phyloP scores from a whole-genome alignment of 768 basidiomycete genomes.

The Podaxis sp. region DNA sequence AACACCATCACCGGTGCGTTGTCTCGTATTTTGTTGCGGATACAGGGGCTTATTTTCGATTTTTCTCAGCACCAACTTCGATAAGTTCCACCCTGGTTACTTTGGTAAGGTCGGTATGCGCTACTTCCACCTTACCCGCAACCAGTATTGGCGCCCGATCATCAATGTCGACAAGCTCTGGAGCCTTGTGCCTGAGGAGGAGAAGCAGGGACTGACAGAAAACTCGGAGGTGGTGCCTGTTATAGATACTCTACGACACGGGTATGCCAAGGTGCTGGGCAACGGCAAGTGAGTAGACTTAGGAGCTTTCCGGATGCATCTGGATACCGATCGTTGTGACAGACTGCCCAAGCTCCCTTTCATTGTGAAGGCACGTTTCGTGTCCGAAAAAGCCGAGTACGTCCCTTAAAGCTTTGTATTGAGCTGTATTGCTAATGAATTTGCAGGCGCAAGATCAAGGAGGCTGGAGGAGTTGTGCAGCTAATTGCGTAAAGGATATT shows the following conservation, averaged over 20 bases:
- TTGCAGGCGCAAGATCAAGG: constrained; percentile 73
- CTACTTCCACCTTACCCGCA: constrained; percentile 92
- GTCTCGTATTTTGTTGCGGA: not conserved
- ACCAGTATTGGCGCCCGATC: constrained; percentile 86
- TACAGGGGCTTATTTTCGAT: constrained; percentile 3
- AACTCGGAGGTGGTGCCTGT: constrained; percentile 87
- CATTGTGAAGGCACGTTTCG: constrained; percentile 98
- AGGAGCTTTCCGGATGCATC: not conserved
- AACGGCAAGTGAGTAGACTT: constrained; percentile 71
- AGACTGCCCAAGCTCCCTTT: constrained; percentile 88
- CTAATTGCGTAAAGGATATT: constrained; percentile 69
- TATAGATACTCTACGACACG: constrained; percentile 79
- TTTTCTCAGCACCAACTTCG: constrained; percentile 79
- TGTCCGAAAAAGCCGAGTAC: constrained; percentile 81
- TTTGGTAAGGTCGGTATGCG: constrained; percentile 99
- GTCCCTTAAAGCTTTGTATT: constrained; percentile 19
- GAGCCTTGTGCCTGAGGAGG: constrained; percentile 81
- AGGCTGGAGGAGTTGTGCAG: constrained; percentile 90
- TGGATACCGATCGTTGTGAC: not conserved
- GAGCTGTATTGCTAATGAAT: constrained; percentile 4
- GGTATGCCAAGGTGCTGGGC: constrained; percentile 93
- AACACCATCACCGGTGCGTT: constrained; percentile 95
- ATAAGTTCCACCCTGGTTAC: constrained; percentile 99
- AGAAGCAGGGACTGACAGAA: constrained; percentile 74
- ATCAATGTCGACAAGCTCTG: constrained; percentile 99